phyloP scores from a whole-genome alignment of 371 early-diverging fungal species.

The Mucor piriformis region DNA sequence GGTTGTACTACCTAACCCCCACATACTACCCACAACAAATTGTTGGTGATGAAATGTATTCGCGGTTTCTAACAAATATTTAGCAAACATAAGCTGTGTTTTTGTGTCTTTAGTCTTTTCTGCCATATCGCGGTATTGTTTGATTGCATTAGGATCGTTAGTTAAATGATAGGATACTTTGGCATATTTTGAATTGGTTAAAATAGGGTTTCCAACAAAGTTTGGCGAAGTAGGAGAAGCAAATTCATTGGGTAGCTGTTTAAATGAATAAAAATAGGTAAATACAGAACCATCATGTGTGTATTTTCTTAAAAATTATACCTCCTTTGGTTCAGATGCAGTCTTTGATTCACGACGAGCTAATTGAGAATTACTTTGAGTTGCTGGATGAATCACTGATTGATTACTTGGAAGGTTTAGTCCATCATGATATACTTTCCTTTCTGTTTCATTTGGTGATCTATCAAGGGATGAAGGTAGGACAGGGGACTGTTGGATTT shows the following conservation, averaged over 20 bases:
- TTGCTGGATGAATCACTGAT: neutral
- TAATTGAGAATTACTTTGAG: neutral
- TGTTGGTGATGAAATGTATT: conserved; percentile 1
- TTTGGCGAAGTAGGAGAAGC: conserved; percentile 1
- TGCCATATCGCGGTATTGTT: conserved; percentile 72
- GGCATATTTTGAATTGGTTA: conserved; percentile 27
- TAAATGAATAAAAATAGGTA: neutral
- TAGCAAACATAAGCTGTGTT: conserved; percentile 83
- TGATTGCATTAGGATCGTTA: conserved; percentile 57
- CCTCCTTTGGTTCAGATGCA: neutral
- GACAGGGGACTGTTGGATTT: neutral
- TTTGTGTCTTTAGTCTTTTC: conserved; percentile 74
- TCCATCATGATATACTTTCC: neutral
- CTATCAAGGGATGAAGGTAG: neutral
- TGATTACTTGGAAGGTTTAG: neutral
- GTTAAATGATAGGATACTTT: conserved; percentile 59
- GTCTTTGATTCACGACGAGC: conserved; percentile 9
- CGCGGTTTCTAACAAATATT: conserved; percentile 67
- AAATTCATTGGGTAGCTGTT: neutral
- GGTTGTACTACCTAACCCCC: conserved; percentile 14
- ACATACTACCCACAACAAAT: conserved; percentile 19
- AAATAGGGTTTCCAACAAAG: neutral
- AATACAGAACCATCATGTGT: neutral
- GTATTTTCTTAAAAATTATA: neutral
- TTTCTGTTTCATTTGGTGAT: neutral